Percentiles rank a stretch among this genome's conserved stretches.
These are phyloP conservation scores for Fonsecaea multimorphosa DNA, from an alignment of 2,329 filamentous ascomycete genomes.

Conservation along the genomic window DNA sequence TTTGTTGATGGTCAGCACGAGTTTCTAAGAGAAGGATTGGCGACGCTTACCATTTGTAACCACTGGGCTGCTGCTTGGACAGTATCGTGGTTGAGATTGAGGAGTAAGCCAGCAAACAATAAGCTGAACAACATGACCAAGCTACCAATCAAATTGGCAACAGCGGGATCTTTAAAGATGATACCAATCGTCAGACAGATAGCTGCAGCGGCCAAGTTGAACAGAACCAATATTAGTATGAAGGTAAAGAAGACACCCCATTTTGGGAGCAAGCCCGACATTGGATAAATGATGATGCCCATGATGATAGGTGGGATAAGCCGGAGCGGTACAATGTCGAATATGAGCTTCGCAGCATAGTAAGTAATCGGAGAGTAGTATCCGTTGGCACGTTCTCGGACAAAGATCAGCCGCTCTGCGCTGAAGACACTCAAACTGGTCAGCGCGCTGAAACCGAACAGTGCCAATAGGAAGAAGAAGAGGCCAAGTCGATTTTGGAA, in stretches of 20 bases:
- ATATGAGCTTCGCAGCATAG: conserved; percentile 95
- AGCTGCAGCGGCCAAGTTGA: conserved; percentile 91
- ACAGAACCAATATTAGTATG: conserved; percentile 87
- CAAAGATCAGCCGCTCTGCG: conserved; percentile 85
- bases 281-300: conserved; percentile 94
- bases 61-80: conserved; percentile 85
- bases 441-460: conserved; percentile 96
- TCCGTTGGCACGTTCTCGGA: conserved; percentile 91
- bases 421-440: conserved; percentile 95
- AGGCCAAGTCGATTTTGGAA: conserved; percentile 97
- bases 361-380: conserved; percentile 96
- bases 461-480: conserved; percentile 94
- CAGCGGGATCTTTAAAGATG: conserved; percentile 85
- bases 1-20: conserved; percentile 47
- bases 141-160: conserved; percentile 92
- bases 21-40: not conserved
- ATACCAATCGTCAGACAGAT: conserved; percentile 98
- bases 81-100: conserved; percentile 75
- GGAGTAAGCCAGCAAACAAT: conserved; percentile 88
- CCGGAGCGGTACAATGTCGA: conserved; percentile 93
- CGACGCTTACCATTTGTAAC: conserved; percentile 72
- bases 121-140: conserved; percentile 97
- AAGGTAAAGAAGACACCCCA: conserved; percentile 88
- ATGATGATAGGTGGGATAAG: conserved; percentile 94
- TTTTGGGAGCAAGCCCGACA: conserved; percentile 89